Evolutionary conservation across 2,329 filamentous ascomycete genomes (phyloP).

Genomic region (Ophiostoma fasciatum): DNA sequence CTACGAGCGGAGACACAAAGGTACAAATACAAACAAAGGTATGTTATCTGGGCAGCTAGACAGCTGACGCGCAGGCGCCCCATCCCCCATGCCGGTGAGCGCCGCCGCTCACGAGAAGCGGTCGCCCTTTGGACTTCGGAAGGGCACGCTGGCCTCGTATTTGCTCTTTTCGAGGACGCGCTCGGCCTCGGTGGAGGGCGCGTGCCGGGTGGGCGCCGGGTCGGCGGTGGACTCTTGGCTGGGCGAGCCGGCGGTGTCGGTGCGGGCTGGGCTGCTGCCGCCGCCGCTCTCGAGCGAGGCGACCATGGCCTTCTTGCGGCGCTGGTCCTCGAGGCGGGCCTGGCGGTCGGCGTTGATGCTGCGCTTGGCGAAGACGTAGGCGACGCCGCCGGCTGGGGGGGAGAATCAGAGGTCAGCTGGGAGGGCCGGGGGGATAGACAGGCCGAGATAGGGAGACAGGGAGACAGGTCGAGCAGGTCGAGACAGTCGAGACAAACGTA

Average conservation of each 20-base stretch:
- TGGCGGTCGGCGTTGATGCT: slow-evolving; percentile 84
- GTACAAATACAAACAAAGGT: no score
- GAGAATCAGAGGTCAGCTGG: neutral
- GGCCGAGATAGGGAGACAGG: slow-evolving; percentile 8
- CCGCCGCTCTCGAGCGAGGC: slow-evolving; percentile 35
- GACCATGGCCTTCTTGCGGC: slow-evolving; percentile 45
- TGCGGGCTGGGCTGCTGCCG: slow-evolving; percentile 37
- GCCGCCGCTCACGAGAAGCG: slow-evolving; percentile 46
- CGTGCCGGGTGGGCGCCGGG: slow-evolving; percentile 71
- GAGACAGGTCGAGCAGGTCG: slow-evolving; percentile 4
- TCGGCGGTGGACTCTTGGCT: slow-evolving; percentile 75
- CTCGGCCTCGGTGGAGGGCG: slow-evolving; percentile 54
- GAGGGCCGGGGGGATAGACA: no score
- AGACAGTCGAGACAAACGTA: slow-evolving; percentile 25
- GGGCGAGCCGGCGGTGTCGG: slow-evolving; percentile 44
- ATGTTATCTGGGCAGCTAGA: no score
- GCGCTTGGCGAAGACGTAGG: slow-evolving; percentile 92
- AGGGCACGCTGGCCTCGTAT: slow-evolving; percentile 70
- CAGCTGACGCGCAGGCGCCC: no score
- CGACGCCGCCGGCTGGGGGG: slow-evolving; percentile 66
- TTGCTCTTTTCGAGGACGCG: slow-evolving; percentile 66
- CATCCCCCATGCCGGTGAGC: no score
- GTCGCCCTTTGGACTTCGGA: slow-evolving; percentile 68
- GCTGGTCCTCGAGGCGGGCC: slow-evolving; percentile 51
- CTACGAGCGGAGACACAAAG: no score